Evolutionary conservation across 169 alveolate species (phyloP), one percentile per base, ranked within the genome.

Genomic region (Plasmodium knowlesi): DNA sequence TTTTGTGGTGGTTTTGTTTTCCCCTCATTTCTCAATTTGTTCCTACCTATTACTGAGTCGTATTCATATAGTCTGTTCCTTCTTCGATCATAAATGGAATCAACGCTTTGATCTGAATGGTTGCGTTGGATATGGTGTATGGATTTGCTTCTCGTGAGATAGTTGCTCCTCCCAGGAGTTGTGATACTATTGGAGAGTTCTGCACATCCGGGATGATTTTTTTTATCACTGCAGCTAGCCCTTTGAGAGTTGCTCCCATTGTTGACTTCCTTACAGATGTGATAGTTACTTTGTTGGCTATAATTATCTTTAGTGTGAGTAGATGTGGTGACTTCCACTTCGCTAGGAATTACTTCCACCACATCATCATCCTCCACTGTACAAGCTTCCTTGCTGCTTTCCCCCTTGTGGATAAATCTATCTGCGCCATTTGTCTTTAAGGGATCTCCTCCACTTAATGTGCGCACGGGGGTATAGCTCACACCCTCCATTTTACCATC

Each of bases 141-240:
- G 57, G 84, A 84, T 73, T 84, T 84, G 93, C 84, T 84, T 28
- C 84, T 84, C 37, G 79, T 72, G 80, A 41, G 39, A 19, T 72
- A 84, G 37, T 28, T 84, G 14, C 25, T 39, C 54, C 25, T 39
- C 54, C 73, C 50, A n/a, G 4, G 6, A 9, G 41, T 46, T 84
- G 28, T 46, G 30, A 30, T 32, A 50, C 25, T 14, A 41, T 16
- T 83, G 22, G 67, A 9, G 1, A 28, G 25, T 25, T 82, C 76
- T 9, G 39, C 14, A 12, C 5, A 67, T 16, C 14, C 16, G n/a
- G 32, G 30, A 16, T 34, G 25, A 4, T 74, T 32, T 25, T 74
- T 32, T 25, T 43, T 39, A 16, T 10, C 34, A 43, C 25, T n/a
- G 28, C 25, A 72, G n/a, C n/a, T n/a, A n/a, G n/a, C n/a, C n/a